Base-by-base conservation (phyloP, 345 rosid species). In the Diplotaxis tenuifolia region DNA sequence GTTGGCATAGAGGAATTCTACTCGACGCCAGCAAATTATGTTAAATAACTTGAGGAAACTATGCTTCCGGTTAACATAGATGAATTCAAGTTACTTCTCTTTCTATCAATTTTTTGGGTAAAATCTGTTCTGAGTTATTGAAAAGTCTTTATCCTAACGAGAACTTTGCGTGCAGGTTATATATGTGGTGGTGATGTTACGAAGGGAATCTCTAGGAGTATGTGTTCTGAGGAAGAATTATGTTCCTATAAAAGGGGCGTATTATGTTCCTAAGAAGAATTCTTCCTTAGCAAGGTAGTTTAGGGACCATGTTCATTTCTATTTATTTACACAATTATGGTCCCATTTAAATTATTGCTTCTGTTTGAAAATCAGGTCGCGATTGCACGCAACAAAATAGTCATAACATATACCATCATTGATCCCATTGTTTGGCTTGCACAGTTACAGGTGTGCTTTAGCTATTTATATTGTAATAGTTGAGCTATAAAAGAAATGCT, bases 361-460 rank as follows among this genome's bases (percentile, higher is more conserved):
- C 9, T 29, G 29, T 50, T 71, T 20, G 66, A 11, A 57, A 70
- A 73, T 42, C 75, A 93, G 98, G 96, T 90, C 34, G 98, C 89
- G 50, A 88, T 93, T 59, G 97, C 96, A 11, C 89, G 97, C 2
- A 87, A 88, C 82, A 90, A 89, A 84, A 84, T 82, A 72, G 81
- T 87, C n/a, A 82, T 85, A 25, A 89, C 89, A 29, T 29, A 86
- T 65, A 79, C 68, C 4, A 86, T 85, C 66, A 84, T 93, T 56
- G 91, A 93, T 76, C 92, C 98, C 68, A 80, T 89, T 56, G 64
- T 85, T 57, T 89, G 90, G 96, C 70, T 93, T 53, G 89, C 97
- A 67, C 85, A 86, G 75, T 80, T 93, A 28, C 91, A 87, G 96
- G 97, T 87, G 38, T 49, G 65, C 57, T 69, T 34, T 61, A 12